These are phyloP conservation scores for Jacaranda copaia DNA, from an alignment of 257 asterid species.

Conservation along the genomic window DNA sequence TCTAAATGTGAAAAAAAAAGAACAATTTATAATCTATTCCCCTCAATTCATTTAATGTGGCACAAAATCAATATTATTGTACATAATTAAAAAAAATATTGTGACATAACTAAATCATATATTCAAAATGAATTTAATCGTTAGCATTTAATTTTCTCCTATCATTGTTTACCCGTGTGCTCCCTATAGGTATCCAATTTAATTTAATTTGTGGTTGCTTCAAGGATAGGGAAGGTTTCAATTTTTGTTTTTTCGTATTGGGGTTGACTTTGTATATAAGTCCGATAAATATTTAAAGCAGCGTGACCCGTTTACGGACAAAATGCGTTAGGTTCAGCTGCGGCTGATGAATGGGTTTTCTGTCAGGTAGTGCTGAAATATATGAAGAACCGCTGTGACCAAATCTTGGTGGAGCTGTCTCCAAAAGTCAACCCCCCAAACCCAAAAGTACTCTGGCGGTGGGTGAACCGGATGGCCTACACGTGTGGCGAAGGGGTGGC, in stretches of 20 bases:
- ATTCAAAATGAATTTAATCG: too few relatives aligned
- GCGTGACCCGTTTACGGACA: conserved; percentile 44
- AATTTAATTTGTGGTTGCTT: conserved; percentile 40
- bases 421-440: conserved; percentile 61
- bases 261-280: conserved; percentile 63
- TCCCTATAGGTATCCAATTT: neutral
- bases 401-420: conserved; percentile 49
- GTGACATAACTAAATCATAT: too few relatives aligned
- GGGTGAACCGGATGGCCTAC: conserved; percentile 39
- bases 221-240: conserved; percentile 37
- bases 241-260: neutral
- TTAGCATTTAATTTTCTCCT: too few relatives aligned
- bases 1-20: too few relatives aligned
- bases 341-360: conserved; percentile 33
- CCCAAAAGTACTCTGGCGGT: conserved; percentile 8
- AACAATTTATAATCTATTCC: too few relatives aligned
- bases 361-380: conserved; percentile 41
- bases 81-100: too few relatives aligned
- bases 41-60: too few relatives aligned
- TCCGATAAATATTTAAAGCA: conserved; percentile 43
- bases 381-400: conserved; percentile 45
- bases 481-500: conserved; percentile 23
- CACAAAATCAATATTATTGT: too few relatives aligned
- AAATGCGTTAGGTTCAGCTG: conserved; percentile 58
- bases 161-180: conserved; percentile 14